Conservation (phyloP, 2,329 filamentous ascomycete species). For the Pseudocercospora musae region DNA sequence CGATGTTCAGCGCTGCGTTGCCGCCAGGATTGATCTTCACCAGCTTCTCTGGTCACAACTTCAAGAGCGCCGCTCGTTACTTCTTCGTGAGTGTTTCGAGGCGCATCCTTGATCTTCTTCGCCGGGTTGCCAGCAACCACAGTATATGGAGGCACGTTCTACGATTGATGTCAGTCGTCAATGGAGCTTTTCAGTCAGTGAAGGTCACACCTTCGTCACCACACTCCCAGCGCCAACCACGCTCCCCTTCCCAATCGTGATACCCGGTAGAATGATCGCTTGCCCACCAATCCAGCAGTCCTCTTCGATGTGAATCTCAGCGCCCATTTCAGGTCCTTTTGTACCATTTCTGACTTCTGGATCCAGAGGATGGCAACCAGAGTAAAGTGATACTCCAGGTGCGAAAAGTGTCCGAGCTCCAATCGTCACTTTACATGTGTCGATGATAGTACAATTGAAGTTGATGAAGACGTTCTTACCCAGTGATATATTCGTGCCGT, state of each 20-base stretch:
- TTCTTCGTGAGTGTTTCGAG: slow-evolving; percentile 28
- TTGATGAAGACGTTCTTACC: slow-evolving; percentile 74
- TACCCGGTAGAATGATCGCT: slow-evolving; percentile 67
- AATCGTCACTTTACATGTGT: slow-evolving; percentile 71
- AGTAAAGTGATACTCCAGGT: slow-evolving; percentile 73
- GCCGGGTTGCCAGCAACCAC: slow-evolving; percentile 68
- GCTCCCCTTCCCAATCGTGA: slow-evolving; percentile 71
- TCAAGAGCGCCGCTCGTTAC: slow-evolving; percentile 29
- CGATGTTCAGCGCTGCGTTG: not conserved
- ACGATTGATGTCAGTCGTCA: slow-evolving; percentile 6
- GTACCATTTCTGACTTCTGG: slow-evolving; percentile 70
- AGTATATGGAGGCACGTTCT: slow-evolving; percentile 61
- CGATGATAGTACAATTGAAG: slow-evolving; percentile 70
- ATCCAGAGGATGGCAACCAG: slow-evolving; percentile 73
- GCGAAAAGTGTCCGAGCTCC: slow-evolving; percentile 75
- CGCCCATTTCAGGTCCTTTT: slow-evolving; percentile 70
- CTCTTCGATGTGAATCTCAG: slow-evolving; percentile 70
- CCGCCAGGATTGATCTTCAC: slow-evolving; percentile 1
- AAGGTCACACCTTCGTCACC: slow-evolving; percentile 63
- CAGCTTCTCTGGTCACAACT: not conserved
- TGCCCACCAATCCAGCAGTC: slow-evolving; percentile 80
- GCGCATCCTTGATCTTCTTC: slow-evolving; percentile 47
- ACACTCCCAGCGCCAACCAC: slow-evolving; percentile 79
- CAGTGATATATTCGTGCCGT: slow-evolving; percentile 70
- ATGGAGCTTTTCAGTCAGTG: not conserved